Percentiles rank a stretch among this genome's conserved stretches.
Conservation (phyloP, 352 stramenopile genomes). For the Bremia lactucae region DNA sequence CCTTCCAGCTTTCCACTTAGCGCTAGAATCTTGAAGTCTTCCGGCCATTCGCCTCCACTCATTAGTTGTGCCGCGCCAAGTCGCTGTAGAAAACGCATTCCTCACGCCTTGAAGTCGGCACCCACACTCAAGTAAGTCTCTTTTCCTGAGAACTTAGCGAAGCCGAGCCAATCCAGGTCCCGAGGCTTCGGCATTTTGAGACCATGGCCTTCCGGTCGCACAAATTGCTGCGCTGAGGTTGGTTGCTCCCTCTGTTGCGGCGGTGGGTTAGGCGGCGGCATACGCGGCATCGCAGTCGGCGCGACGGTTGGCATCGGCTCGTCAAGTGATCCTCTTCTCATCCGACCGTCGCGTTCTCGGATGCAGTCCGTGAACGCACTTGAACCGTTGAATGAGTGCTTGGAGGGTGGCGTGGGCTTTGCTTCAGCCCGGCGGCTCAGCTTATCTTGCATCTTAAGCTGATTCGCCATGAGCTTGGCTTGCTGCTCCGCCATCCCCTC, state of each 20-base stretch:
- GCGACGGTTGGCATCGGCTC: too few relatives aligned
- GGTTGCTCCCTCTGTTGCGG: background rate
- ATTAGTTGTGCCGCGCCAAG: too few relatives aligned
- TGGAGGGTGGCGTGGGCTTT: background rate
- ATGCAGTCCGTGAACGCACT: background rate
- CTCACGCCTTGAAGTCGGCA: too few relatives aligned
- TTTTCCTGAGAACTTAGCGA: background rate
- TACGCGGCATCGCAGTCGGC: too few relatives aligned
- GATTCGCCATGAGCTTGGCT: too few relatives aligned
- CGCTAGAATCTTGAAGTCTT: too few relatives aligned
- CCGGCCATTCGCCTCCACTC: too few relatives aligned
- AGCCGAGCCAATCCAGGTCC: background rate
- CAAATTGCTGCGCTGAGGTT: background rate
- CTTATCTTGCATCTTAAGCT: background rate
- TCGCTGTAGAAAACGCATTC: too few relatives aligned
- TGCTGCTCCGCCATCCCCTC: too few relatives aligned
- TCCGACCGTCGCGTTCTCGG: background rate
- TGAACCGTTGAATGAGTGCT: background rate
- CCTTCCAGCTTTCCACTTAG: too few relatives aligned
- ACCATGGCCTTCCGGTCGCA: background rate
- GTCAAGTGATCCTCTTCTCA: too few relatives aligned
- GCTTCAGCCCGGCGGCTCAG: background rate
- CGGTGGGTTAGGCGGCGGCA: background rate
- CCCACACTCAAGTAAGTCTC: too few relatives aligned
- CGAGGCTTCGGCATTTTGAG: background rate